Conservation (phyloP, 2,329 filamentous ascomycete species). For the Colletotrichum sp. region DNA sequence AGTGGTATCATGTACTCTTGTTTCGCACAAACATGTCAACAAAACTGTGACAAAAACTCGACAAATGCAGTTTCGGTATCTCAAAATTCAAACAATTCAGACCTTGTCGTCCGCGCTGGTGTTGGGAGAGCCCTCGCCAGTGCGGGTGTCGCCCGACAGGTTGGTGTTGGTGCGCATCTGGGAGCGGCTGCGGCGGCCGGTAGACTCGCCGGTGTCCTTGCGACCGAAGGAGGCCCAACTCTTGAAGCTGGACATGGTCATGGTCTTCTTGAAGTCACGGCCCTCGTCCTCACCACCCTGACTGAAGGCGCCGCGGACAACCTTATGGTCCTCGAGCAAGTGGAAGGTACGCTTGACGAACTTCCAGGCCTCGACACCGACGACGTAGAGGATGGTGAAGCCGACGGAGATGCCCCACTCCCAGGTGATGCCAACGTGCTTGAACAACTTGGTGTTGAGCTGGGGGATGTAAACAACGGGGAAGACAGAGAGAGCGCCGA, state of each 20-base stretch:
- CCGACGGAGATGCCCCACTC: conserved; percentile 75
- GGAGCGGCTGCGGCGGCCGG: conserved; percentile 13
- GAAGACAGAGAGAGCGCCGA: conserved; percentile 67
- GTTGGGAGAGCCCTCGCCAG: conserved; percentile 10
- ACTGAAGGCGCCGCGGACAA: conserved; percentile 55
- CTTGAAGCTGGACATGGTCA: conserved; percentile 59
- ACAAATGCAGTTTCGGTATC: background rate
- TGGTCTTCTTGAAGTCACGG: conserved; percentile 47
- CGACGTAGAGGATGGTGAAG: conserved; percentile 67
- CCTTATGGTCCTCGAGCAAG: conserved; percentile 57
- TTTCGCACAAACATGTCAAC: background rate
- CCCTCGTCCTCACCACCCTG: conserved; percentile 54
- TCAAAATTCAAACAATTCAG: background rate
- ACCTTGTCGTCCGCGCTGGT: conserved; percentile 16
- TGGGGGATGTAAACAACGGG: conserved; percentile 75
- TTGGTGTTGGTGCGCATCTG: conserved; percentile 19
- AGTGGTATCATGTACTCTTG: conserved; percentile 18
- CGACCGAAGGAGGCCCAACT: conserved; percentile 49
- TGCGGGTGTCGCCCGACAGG: conserved; percentile 20
- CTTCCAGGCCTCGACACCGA: conserved; percentile 76
- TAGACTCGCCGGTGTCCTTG: conserved; percentile 44
- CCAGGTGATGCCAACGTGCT: conserved; percentile 74
- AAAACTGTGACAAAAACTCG: background rate
- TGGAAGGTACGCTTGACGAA: conserved; percentile 63
- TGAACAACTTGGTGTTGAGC: conserved; percentile 74